Evolutionary conservation across 1,284 basidiomycete genomes (phyloP), one percentile per base, ranked within the genome.

Genomic region (Moesziomyces sp.): DNA sequence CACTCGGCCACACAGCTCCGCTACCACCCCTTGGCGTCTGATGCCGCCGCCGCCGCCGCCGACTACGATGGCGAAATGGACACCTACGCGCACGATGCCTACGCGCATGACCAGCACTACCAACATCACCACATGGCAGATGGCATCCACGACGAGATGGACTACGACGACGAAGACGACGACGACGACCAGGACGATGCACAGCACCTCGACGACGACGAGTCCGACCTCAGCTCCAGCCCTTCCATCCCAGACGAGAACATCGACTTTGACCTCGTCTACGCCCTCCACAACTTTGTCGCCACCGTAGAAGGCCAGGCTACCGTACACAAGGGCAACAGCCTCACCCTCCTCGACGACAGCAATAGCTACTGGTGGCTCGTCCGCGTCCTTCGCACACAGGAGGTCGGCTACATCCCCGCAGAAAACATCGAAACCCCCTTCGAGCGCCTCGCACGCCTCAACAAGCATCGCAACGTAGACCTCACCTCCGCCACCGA

Each of bases 391-490:
- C 70, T 83, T 49, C 58, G 79, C 40, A 82, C 81, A 3, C 94
- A 98, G 85, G 95, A 97, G 81, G 93, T 99, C n/a, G 96, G 96
- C 1, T 99, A 99, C 85, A 99, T 99, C 55, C 96, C 96, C 18
- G 96, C 96, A 0, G 96, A 99, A 86, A 99, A 99, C 85, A 97
- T 99, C 80, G 97, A 99, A 85, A 99, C 97, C 0, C 97, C 96
- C 0, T 97, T 94, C 79, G 96, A 99, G 85, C 89, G 96, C 49
- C 88, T 99, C 23, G 96, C 96, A 0, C 88, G 96, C 64, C 87
- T 99, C 61, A 99, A 99, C 87, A 98, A 98, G 85, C 94, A 97
- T 84, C 89, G 95, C 40, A 99, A 99, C 84, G 92, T 99, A 60
- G 96, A 98, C 52, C 77, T 84, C 63, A 77, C 82, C 21, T 77